A percentile compares a stretch with the other conserved stretches of the same genome.
phyloP scores from a whole-genome alignment of 805 yeast species.

The Kluyveromyces starmeri region DNA sequence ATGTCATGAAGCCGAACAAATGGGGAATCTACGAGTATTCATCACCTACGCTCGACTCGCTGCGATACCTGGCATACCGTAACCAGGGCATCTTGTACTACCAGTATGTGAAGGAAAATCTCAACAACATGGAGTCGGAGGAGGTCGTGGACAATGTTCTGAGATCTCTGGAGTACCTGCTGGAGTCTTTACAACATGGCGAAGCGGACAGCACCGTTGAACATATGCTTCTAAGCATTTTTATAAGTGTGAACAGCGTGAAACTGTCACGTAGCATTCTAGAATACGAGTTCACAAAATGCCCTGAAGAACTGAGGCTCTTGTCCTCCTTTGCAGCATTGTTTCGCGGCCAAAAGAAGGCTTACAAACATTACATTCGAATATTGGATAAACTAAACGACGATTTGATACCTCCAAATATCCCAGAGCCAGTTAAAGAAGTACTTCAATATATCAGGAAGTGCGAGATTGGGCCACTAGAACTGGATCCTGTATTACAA shows the following conservation, averaged over 20 bases:
- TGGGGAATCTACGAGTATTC: slow-evolving; percentile 26
- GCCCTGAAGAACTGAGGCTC: slow-evolving; percentile 19
- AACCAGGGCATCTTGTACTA: slow-evolving; percentile 72
- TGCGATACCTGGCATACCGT: slow-evolving; percentile 70
- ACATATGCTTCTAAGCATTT: slow-evolving; percentile 41
- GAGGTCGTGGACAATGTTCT: slow-evolving; percentile 36
- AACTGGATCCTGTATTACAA: slow-evolving; percentile 22
- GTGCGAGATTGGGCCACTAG: background rate
- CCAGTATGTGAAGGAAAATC: slow-evolving; percentile 24
- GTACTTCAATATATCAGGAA: background rate
- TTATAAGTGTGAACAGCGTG: slow-evolving; percentile 38
- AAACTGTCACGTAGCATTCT: slow-evolving; percentile 46
- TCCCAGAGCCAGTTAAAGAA: background rate
- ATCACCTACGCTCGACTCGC: slow-evolving; percentile 63
- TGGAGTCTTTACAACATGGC: slow-evolving; percentile 54
- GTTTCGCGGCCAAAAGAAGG: slow-evolving; percentile 9
- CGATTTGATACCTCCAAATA: background rate
- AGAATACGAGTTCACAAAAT: slow-evolving; percentile 48
- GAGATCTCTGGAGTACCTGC: slow-evolving; percentile 49
- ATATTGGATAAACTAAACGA: background rate
- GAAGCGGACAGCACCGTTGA: slow-evolving; percentile 57
- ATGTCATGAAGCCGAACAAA: slow-evolving; percentile 47
- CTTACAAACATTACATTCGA: slow-evolving; percentile 5
- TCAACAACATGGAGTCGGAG: slow-evolving; percentile 24
- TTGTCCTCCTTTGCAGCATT: slow-evolving; percentile 8